Evolutionary conservation across 2,329 filamentous ascomycete genomes (phyloP), one percentile per base, ranked within the genome.

Genomic region (Colletotrichum abscissum): DNA sequence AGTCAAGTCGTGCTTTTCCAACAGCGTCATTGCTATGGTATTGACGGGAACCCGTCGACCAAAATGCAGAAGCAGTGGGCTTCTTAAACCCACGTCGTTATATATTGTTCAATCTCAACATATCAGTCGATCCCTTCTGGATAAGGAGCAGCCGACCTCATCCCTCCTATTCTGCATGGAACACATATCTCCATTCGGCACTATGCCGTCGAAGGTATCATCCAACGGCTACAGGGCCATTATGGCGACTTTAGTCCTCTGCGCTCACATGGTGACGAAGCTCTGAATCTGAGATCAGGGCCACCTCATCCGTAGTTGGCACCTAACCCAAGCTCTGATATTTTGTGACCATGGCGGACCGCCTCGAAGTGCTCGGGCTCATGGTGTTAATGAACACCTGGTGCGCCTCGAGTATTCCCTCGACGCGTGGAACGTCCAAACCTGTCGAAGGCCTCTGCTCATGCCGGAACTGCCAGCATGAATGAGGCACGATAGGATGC

Each of bases 391-490:
- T 38, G 59, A 35, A n/a, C 24, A 49, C n/a, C 26, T 66, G 26
- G 19, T 19, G 63, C 22, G 35, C 35, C 54, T 24, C 14, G 22
- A 49, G 26, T 6, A n/a, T 35, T 19, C 11, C 24, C 19, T 33
- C n/a, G 26, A 49, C 5, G 28, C 19, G 35, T 19, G 12, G 12
- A 28, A 49, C 8, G 49, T 33, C 52, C 42, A 58, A 30, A n/a
- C 16, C 54, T 38, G 49, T 54, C 33, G 26, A 35, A 64, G 59
- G 30, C 49, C 49, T 42, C 35, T 49, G 49, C 28, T 22, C 33
- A 38, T 49, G 33, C n/a, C 46, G 26, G 33, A 30, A 49, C 35
- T 64, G 22, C 59, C 59, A 56, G 70, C 55, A 62, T 35, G 46
- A 35, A 8, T 58, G 35, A 33, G 59, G 12, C 14, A 54, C 35